Evolutionary conservation across 805 yeast species (phyloP).

Genomic region (Candida qinlingensis): DNA sequence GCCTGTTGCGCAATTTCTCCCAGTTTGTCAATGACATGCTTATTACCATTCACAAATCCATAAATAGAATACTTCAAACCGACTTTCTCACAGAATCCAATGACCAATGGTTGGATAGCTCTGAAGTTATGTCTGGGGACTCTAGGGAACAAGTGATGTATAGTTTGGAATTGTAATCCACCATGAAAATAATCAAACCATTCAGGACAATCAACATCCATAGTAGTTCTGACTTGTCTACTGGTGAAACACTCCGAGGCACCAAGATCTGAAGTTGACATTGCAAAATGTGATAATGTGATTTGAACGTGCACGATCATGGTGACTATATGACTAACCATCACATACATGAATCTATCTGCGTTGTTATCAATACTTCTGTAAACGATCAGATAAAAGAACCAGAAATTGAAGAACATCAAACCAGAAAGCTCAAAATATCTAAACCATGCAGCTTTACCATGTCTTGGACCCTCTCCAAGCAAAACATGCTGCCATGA

Average conservation of each 20-base stretch:
- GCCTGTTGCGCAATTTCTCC: slow-evolving; percentile 80
- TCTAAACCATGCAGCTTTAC: slow-evolving; percentile 83
- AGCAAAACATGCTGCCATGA: slow-evolving; percentile 71
- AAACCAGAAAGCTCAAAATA: slow-evolving; percentile 73
- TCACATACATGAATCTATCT: slow-evolving; percentile 51
- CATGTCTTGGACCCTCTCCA: slow-evolving; percentile 78
- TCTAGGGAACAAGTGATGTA: slow-evolving; percentile 86
- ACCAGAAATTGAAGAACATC: slow-evolving; percentile 72
- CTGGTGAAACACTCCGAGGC: slow-evolving; percentile 72
- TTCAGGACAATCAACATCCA: slow-evolving; percentile 92
- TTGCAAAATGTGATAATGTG: slow-evolving; percentile 85
- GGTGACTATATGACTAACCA: slow-evolving; percentile 74
- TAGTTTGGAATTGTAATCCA: slow-evolving; percentile 86
- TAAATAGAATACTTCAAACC: slow-evolving; percentile 80
- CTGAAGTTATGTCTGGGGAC: slow-evolving; percentile 85
- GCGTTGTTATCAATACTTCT: slow-evolving; percentile 47
- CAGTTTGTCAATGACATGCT: slow-evolving; percentile 60
- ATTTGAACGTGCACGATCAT: slow-evolving; percentile 95
- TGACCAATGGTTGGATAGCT: slow-evolving; percentile 63
- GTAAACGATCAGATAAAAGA: slow-evolving; percentile 57
- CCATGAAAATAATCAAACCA: slow-evolving; percentile 93
- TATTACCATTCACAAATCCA: slow-evolving; percentile 78
- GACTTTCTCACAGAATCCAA: slow-evolving; percentile 68
- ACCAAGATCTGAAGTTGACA: slow-evolving; percentile 87
- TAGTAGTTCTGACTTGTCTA: slow-evolving; percentile 82